Percentiles rank a stretch among this genome's conserved stretches.
Evolutionary conservation across 2,329 filamentous ascomycete genomes (phyloP).

Genomic region (Calonectria pseudoreteaudii): DNA sequence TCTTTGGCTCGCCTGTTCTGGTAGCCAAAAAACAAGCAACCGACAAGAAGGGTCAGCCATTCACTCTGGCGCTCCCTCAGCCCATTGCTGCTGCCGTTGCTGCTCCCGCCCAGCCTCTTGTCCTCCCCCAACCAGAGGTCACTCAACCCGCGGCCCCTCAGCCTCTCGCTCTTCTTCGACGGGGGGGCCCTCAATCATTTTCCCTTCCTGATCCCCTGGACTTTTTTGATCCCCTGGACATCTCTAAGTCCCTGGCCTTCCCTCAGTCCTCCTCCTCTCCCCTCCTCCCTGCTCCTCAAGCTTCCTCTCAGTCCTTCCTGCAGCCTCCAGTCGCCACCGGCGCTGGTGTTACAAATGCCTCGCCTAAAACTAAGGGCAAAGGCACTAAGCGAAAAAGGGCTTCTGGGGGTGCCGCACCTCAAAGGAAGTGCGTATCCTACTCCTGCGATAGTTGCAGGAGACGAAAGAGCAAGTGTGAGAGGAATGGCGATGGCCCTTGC

Average conservation of each 20-base stretch:
- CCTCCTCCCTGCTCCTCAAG: not conserved
- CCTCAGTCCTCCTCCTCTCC: not conserved
- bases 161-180: not conserved
- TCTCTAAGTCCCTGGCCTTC: not conserved
- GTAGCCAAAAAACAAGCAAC: not conserved
- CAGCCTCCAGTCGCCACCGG: not conserved
- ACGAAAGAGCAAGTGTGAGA: conserved; percentile 9
- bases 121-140: not conserved
- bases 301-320: not conserved
- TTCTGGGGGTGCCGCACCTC: not conserved
- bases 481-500: not conserved
- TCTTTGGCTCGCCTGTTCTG: not conserved
- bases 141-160: not conserved
- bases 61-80: not conserved
- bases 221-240: not conserved
- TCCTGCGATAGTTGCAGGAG: not conserved
- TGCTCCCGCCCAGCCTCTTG: not conserved
- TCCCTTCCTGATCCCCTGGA: not conserved
- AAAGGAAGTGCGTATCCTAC: not conserved
- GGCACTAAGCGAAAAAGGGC: not conserved
- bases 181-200: not conserved
- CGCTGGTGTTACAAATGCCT: not conserved
- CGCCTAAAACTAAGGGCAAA: not conserved
- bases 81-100: not conserved
- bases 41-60: not conserved